Evolutionary conservation across 1,284 basidiomycete genomes (phyloP), one percentile per base, ranked within the genome.

Genomic region (Gomphus sp.): DNA sequence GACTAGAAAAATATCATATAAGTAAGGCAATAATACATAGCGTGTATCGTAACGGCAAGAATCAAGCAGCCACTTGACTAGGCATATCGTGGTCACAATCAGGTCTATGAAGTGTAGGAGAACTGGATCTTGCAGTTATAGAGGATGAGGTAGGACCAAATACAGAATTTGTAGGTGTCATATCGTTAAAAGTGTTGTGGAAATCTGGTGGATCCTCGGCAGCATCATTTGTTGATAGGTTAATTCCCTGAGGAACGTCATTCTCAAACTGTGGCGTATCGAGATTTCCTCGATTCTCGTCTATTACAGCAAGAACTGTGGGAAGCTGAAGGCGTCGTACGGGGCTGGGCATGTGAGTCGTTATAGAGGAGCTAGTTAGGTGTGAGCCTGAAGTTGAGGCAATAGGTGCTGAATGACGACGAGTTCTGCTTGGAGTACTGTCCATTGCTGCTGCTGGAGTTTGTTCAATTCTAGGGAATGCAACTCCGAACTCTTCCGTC

Each of bases 221-320:
- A 14, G 41, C 11, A 47, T 10, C 47, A 47, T 31, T 28, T 3
- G 10, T 37, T 7, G 41, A 45, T n/a, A 45, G 37, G 48, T 22
- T 22, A 22, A 22, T 11, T 34, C 39, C n/a, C 10, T 34, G 52
- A 14, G 36, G 16, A 22, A 22, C 22, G 41, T 49, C 48, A 25
- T 34, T 16, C 47, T 6, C 39, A 44, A 33, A 36, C 22, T 31
- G 14, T n/a, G 18, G 52, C n/a, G 25, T 44, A 52, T 71, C 71
- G 58, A 66, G 69, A 36, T 68, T 71, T 56, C 71, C 63, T 48
- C 70, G 74, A 48, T 69, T 70, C 69, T 89, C 87, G 62, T 85
- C 82, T 61, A 89, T 82, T 16, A 80, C 77, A 45, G 84, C 70
- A 25, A 89, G 73, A 28, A 85, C 80, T 59, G 75, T 82, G 47